Conservation (phyloP, 202 grass and related monocot species). For the Zizania palustris region DNA sequence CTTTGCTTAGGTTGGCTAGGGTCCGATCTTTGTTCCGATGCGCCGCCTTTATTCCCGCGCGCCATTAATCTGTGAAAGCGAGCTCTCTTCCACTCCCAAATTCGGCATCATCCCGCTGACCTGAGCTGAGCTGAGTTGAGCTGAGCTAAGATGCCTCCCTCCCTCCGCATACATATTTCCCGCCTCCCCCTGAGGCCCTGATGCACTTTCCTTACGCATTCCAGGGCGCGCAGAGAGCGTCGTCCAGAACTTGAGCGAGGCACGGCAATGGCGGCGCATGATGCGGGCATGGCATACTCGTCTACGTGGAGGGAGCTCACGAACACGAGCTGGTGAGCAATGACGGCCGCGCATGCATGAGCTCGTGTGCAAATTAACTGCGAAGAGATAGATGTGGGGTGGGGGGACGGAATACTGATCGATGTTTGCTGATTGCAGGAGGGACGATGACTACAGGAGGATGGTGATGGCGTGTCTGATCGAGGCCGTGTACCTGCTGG, state of each 20-base stretch:
- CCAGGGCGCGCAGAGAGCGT: too few relatives aligned
- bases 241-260: too few relatives aligned
- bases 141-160: too few relatives aligned
- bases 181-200: conserved; percentile 22
- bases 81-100: too few relatives aligned
- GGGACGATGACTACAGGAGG: conserved; percentile 56
- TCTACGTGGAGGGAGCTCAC: conserved; percentile 40
- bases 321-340: too few relatives aligned
- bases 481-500: conserved; percentile 69
- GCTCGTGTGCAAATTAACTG: too few relatives aligned
- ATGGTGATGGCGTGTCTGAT: conserved; percentile 71
- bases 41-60: conserved; percentile 47
- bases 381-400: too few relatives aligned
- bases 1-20: background rate
- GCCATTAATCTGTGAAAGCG: conserved; percentile 23
- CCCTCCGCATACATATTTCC: conserved; percentile 35
- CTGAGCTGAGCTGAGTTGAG: too few relatives aligned
- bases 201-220: conserved; percentile 26
- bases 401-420: too few relatives aligned
- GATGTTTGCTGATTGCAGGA: too few relatives aligned
- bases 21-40: background rate
- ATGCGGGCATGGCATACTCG: conserved; percentile 38
- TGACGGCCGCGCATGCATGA: too few relatives aligned
- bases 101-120: too few relatives aligned
- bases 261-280: conserved; percentile 45